A percentile compares a stretch with the other conserved stretches of the same genome.
Evolutionary conservation across 2,329 filamentous ascomycete genomes (phyloP).

Genomic region (Blastomyces gilchristii): DNA sequence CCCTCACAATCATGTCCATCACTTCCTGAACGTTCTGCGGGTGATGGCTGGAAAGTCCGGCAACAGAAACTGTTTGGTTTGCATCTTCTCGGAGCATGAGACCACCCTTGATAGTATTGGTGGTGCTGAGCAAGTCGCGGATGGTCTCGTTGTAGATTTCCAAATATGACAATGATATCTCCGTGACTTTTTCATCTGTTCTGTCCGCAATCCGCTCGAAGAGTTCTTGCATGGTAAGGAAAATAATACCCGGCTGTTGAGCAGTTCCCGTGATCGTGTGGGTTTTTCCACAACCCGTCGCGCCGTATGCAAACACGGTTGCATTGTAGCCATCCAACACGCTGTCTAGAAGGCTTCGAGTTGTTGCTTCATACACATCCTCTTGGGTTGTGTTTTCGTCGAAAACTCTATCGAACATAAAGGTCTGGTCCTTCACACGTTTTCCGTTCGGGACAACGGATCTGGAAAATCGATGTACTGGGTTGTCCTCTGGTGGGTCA

Average conservation of each 20-base stretch:
- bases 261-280: conserved; percentile 92
- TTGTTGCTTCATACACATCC: conserved; percentile 92
- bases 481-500: conserved; percentile 90
- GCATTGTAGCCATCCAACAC: conserved; percentile 97
- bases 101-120: conserved; percentile 64
- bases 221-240: conserved; percentile 96
- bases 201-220: conserved; percentile 92
- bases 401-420: conserved; percentile 92
- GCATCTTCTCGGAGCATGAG: conserved; percentile 91
- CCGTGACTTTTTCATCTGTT: conserved; percentile 75
- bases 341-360: conserved; percentile 78
- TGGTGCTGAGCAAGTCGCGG: conserved; percentile 77
- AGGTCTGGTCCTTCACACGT: conserved; percentile 93
- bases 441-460: conserved; percentile 76
- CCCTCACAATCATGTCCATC: conserved; percentile 97
- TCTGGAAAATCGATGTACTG: conserved; percentile 75
- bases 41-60: conserved; percentile 81
- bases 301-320: conserved; percentile 95
- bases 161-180: conserved; percentile 85
- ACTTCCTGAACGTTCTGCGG: conserved; percentile 89
- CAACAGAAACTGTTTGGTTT: conserved; percentile 83
- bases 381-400: conserved; percentile 87
- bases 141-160: conserved; percentile 99
- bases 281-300: conserved; percentile 95
- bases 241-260: conserved; percentile 93